Conservation (phyloP, 768 basidiomycete genomes). For the Tulasnella sp. region DNA sequence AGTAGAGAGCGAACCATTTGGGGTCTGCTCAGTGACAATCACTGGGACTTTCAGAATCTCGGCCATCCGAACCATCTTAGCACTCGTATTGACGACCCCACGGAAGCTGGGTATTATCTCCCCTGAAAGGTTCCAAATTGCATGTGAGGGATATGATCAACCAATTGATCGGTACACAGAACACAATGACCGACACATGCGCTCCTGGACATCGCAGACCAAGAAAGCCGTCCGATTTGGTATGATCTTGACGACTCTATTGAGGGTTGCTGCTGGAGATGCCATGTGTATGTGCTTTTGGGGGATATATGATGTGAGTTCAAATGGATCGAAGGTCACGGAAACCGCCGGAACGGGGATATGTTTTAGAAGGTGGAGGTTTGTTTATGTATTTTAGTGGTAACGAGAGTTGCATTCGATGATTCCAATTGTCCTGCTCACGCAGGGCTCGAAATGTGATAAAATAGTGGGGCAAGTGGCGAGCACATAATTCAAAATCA, state of each 20-base stretch:
- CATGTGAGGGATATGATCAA: constrained; percentile 28
- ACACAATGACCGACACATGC: constrained; percentile 44
- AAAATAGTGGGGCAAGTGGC: too few species aligned
- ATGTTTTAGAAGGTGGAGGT: too few species aligned
- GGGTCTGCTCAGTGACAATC: constrained; percentile 76
- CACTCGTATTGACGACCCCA: constrained; percentile 53
- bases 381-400: too few species aligned
- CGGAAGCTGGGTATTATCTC: constrained; percentile 56
- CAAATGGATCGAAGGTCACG: too few species aligned
- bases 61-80: constrained; percentile 68
- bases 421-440: too few species aligned
- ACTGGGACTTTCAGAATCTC: constrained; percentile 65
- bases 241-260: constrained; percentile 11
- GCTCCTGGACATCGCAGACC: constrained; percentile 74
- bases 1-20: constrained; percentile 43
- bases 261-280: background rate
- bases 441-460: too few species aligned
- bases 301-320: too few species aligned
- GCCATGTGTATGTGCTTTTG: too few species aligned
- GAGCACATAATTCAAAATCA: too few species aligned
- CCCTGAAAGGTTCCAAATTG: constrained; percentile 21
- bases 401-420: too few species aligned
- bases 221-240: constrained; percentile 44
- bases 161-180: constrained; percentile 19
- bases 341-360: too few species aligned